Conservation (phyloP, 2,329 filamentous ascomycete species). For the Microcera coccophila region DNA sequence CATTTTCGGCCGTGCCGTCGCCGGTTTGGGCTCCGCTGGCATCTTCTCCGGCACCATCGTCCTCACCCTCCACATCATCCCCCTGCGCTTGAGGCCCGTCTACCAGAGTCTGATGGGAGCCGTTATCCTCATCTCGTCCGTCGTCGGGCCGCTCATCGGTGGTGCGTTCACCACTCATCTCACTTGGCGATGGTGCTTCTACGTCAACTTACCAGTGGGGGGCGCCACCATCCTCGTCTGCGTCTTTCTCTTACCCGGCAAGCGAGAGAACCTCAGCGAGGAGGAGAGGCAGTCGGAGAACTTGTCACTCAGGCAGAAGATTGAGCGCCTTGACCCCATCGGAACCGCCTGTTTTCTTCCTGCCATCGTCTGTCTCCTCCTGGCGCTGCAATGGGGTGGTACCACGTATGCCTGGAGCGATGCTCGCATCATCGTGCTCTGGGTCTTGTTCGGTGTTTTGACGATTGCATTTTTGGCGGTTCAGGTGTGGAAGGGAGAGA, state of each 20-base stretch:
- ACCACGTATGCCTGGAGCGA: constrained; percentile 45
- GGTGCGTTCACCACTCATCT: constrained; percentile 10
- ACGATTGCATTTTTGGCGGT: constrained; percentile 42
- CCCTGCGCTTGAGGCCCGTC: constrained; percentile 12
- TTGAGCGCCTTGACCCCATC: constrained; percentile 44
- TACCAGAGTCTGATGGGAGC: constrained; percentile 31
- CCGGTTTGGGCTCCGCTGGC: constrained; percentile 35
- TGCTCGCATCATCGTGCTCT: constrained; percentile 44
- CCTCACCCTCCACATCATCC: constrained; percentile 9
- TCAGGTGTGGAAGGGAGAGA: constrained; percentile 38
- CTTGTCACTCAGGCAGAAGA: constrained; percentile 28
- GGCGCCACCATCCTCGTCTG: constrained; percentile 43
- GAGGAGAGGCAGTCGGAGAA: constrained; percentile 12
- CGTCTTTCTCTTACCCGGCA: constrained; percentile 37
- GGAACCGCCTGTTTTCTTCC: constrained; percentile 46
- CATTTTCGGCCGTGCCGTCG: constrained; percentile 37
- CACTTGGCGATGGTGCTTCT: constrained; percentile 49
- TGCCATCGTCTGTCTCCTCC: constrained; percentile 46
- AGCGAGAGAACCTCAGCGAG: no score
- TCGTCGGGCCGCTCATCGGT: constrained; percentile 16
- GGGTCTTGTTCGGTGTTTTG: constrained; percentile 43
- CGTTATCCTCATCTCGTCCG: constrained; percentile 40
- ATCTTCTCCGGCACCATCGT: constrained; percentile 32
- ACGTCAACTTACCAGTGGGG: constrained; percentile 40
- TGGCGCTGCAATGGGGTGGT: constrained; percentile 55